Evolutionary conservation across 129 eudicot species (phyloP).

Genomic region (Helianthus tuberosus): DNA sequence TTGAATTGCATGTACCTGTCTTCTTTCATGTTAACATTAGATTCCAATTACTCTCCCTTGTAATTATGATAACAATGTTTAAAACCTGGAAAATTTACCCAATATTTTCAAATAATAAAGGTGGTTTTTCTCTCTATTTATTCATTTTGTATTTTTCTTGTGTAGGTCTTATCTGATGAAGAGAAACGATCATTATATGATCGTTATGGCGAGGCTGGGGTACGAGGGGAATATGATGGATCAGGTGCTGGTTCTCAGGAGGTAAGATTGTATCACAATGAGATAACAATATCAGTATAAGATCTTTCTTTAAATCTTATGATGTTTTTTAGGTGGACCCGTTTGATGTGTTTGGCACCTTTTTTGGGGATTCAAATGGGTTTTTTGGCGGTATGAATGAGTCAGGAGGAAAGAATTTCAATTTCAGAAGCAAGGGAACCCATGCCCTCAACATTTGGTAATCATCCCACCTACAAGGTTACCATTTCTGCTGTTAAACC

Average conservation of each 20-base stretch:
- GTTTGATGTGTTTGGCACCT: slow-evolving; percentile 73
- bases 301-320: neutral
- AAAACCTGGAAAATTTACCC: no score
- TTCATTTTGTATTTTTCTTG: slow-evolving; percentile 1
- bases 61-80: no score
- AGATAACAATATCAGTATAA: neutral
- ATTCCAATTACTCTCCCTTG: no score
- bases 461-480: slow-evolving; percentile 35
- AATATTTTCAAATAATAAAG: no score
- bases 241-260: slow-evolving; percentile 53
- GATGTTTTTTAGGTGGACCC: slow-evolving; percentile 66
- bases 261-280: slow-evolving; percentile 44
- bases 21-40: no score
- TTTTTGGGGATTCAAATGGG: slow-evolving; percentile 75
- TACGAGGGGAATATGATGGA: slow-evolving; percentile 64
- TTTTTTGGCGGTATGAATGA: slow-evolving; percentile 67
- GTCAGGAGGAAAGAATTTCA: slow-evolving; percentile 51
- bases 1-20: neutral
- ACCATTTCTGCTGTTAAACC: slow-evolving; percentile 22
- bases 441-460: slow-evolving; percentile 76
- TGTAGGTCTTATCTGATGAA: slow-evolving; percentile 80
- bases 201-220: slow-evolving; percentile 91
- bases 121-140: no score
- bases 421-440: slow-evolving; percentile 45
- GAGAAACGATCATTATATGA: slow-evolving; percentile 93